Conservation (phyloP, 371 early-diverging fungal species). For the Mucor racemosus region DNA sequence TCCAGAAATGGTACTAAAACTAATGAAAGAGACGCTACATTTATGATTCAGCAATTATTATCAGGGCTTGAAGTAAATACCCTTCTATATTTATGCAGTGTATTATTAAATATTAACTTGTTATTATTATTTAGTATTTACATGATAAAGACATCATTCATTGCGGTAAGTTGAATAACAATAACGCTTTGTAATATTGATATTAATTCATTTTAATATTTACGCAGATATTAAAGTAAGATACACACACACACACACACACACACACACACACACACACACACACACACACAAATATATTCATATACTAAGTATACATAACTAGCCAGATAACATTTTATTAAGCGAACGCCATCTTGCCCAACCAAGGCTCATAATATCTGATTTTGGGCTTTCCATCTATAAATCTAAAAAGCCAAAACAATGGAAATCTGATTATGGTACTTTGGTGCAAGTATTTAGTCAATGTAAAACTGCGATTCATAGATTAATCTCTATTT, state of each 20-base stretch:
- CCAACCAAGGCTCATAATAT: conserved; percentile 12
- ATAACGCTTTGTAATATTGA: neutral
- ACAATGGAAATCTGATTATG: neutral
- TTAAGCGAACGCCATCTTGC: neutral
- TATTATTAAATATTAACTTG: neutral
- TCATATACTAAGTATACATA: too few species aligned
- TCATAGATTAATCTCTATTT: neutral
- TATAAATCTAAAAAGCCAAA: neutral
- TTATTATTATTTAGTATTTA: conserved; percentile 1
- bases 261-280: too few species aligned
- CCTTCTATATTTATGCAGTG: neutral
- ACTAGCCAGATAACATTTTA: conserved; percentile 22
- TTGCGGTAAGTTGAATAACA: conserved; percentile 14
- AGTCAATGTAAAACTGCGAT: neutral
- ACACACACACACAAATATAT: too few species aligned
- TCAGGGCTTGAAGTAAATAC: conserved; percentile 18
- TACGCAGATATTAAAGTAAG: conserved; percentile 17
- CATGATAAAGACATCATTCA: conserved; percentile 27
- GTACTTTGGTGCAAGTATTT: conserved; percentile 6
- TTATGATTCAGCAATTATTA: conserved; percentile 13
- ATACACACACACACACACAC: too few species aligned
- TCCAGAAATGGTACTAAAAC: neutral
- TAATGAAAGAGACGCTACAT: conserved; percentile 2
- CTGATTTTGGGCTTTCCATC: conserved; percentile 20
- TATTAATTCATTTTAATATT: too few species aligned